Conservation (phyloP, 2,329 filamentous ascomycete species). For the Escovopsis sp. region DNA sequence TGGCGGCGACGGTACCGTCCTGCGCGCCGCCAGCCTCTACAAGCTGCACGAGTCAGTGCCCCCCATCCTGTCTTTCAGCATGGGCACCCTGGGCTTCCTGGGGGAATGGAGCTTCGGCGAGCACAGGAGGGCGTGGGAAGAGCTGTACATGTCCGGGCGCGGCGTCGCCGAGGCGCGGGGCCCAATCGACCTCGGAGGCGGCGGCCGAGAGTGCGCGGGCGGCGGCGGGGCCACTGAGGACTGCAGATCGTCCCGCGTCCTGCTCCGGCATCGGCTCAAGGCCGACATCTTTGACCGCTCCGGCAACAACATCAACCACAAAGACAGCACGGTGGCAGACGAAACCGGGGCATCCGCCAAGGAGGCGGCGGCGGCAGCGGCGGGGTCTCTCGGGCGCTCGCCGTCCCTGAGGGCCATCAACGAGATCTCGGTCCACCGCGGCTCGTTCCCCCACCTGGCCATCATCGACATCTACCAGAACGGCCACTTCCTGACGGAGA, state of each 20-base stretch:
- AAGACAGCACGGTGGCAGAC: slow-evolving; percentile 20
- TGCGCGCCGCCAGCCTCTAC: slow-evolving; percentile 38
- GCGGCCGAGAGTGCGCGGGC: slow-evolving; percentile 55
- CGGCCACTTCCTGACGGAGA: slow-evolving; percentile 79
- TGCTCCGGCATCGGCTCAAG: slow-evolving; percentile 74
- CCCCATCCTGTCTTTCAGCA: slow-evolving; percentile 86
- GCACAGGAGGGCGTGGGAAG: slow-evolving; percentile 80
- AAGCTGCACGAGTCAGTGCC: slow-evolving; percentile 69
- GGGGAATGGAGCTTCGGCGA: slow-evolving; percentile 94
- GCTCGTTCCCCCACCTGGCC: slow-evolving; percentile 76
- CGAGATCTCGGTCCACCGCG: slow-evolving; percentile 86
- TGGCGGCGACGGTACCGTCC: slow-evolving; percentile 54
- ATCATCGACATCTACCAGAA: slow-evolving; percentile 87
- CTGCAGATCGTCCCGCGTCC: slow-evolving; percentile 59
- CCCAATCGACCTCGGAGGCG: slow-evolving; percentile 20
- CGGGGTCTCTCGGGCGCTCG: slow-evolving; percentile 20
- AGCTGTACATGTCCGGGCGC: slow-evolving; percentile 72
- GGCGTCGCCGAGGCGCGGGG: slow-evolving; percentile 31
- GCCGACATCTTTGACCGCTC: slow-evolving; percentile 67
- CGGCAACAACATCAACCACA: slow-evolving; percentile 44
- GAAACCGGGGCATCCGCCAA: slow-evolving; percentile 24
- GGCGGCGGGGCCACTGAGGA: slow-evolving; percentile 49
- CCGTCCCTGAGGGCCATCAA: slow-evolving; percentile 63
- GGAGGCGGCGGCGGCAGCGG: slow-evolving; percentile 26
- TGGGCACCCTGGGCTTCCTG: slow-evolving; percentile 89